Evolutionary conservation across 139 green algal species (phyloP), one percentile per base, ranked within the genome.

Genomic region (Coelastrella sp.): DNA sequence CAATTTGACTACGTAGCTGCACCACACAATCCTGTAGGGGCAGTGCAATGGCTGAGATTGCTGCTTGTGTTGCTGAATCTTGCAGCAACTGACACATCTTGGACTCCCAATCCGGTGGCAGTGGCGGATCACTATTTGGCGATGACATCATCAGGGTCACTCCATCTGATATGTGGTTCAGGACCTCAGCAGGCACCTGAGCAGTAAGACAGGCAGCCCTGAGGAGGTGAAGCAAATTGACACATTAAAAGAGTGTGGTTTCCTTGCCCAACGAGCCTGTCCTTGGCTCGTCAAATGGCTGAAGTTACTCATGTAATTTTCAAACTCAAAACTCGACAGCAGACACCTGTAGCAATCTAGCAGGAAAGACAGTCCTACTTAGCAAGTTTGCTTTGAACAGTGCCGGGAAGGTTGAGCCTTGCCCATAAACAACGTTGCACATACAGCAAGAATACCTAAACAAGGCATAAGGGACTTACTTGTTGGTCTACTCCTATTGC

Each of bases 111-210:
- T 30, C 23, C 23, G 43, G 68, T 0, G 68, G 68, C 5, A 59
- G 2, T 3, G 68, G 50, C 59, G 59, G 51, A 60, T 27, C 34
- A 27, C 21, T 77, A 38, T 4, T 77, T 21, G 74, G 72, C 2
- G 83, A 66, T n/a, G 35, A 87, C 40, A 0, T 62, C 67, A n/a
- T n/a, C n/a, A n/a, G n/a, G 13, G 69, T 40, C 40, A 89, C 13
- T 6, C 86, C 86, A 30, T 50, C 51, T 27, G 81, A 81, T 2
- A 89, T 78, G 62, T 89, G 86, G 41, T 72, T 38, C 25, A 89
- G 75, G 32, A 89, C 80, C 9, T 84, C 86, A 27, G 48, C 1
- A 23, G 86, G 86, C 53, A 89, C 74, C 48, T 86, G 63, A n/a
- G n/a, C n/a, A n/a, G n/a, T n/a, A n/a, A n/a, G n/a, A n/a, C n/a